These are phyloP conservation scores for Piper betle DNA, from an alignment of 164 flowering plant genomes.

Conservation along the genomic window DNA sequence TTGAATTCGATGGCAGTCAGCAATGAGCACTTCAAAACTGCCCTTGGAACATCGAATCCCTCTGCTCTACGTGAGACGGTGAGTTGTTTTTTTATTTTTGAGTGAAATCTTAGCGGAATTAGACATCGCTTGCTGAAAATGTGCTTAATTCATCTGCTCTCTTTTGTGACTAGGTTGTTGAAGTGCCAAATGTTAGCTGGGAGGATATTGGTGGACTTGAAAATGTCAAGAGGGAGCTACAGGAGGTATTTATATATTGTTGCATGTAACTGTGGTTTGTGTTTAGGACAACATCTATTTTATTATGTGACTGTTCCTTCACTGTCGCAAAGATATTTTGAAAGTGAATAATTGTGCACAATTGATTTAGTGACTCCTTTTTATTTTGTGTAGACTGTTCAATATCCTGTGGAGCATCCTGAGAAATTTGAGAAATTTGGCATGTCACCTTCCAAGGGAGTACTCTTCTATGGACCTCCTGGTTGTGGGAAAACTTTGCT, in stretches of 20 bases:
- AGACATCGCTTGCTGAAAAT: neutral
- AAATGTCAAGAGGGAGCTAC: constrained; percentile 50
- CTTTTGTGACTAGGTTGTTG: constrained; percentile 36
- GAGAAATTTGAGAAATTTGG: constrained; percentile 73
- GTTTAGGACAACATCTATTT: neutral
- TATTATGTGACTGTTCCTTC: neutral
- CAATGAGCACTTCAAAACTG: constrained; percentile 54
- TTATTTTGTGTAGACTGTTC: constrained; percentile 39
- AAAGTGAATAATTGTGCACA: neutral
- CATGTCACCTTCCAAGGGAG: constrained; percentile 72
- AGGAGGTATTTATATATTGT: constrained; percentile 15
- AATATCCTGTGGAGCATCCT: constrained; percentile 73
- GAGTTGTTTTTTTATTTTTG: constrained; percentile 4
- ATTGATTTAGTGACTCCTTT: too few species aligned
- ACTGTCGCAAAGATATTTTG: neutral
- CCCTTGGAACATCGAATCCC: constrained; percentile 46
- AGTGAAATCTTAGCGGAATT: neutral
- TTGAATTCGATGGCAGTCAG: constrained; percentile 65
- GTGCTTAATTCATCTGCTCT: neutral
- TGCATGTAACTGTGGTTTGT: neutral
- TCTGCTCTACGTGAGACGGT: constrained; percentile 65
- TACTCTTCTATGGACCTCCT: constrained; percentile 63
- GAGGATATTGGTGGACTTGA: constrained; percentile 65
- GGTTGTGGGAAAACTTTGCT: constrained; percentile 69
- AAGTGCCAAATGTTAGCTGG: constrained; percentile 68